Base-by-base conservation (phyloP, 306 rosid genomes). In the Ziziphus jujuba region DNA sequence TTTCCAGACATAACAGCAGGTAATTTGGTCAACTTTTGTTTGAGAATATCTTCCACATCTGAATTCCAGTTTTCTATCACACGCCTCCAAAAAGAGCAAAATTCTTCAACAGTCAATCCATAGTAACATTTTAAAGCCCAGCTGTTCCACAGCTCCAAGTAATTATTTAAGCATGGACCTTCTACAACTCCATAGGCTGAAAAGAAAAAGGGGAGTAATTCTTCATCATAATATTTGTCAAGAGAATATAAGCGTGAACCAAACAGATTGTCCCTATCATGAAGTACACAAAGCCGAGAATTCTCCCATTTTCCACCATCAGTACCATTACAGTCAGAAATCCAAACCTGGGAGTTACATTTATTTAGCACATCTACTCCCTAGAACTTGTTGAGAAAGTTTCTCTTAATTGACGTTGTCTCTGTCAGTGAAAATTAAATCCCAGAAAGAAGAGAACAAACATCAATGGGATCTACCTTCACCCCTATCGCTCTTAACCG, bases 161-260 rank as follows among this genome's bases (percentile, higher is more conserved):
- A 72, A 48, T 68, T 45, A 48, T 35, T 16, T 31, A 69, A 0
- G 2, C 78, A 68, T 35, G 82, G 75, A 63, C 21, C 28, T 16
- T 43, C 60, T 2, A 45, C 34, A 8, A 68, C 78, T 2, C 69
- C 35, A 54, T 45, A 72, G 25, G 78, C 78, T 7, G 69, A 67
- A 47, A 66, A 57, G 35, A 78, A 57, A 17, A 78, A 19, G 4
- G 75, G 75, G 5, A 67, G 60, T 19, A 78, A 61, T 9, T 68
- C 69, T 19, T 15, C 34, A 9, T 33, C 12, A 20, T 78, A 72
- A 50, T 49, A 63, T n/a, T 44, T 50, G 3, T 73, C 65, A n/a
- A 78, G 69, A 36, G 40, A 33, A 22, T 45, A 45, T 40, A 78
- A 33, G 49, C 22, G 43, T n/a, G 58, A 12, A 4, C 16, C 24